Evolutionary conservation across 2,329 filamentous ascomycete species (phyloP).

Genomic region (Pseudonectria foliicola): DNA sequence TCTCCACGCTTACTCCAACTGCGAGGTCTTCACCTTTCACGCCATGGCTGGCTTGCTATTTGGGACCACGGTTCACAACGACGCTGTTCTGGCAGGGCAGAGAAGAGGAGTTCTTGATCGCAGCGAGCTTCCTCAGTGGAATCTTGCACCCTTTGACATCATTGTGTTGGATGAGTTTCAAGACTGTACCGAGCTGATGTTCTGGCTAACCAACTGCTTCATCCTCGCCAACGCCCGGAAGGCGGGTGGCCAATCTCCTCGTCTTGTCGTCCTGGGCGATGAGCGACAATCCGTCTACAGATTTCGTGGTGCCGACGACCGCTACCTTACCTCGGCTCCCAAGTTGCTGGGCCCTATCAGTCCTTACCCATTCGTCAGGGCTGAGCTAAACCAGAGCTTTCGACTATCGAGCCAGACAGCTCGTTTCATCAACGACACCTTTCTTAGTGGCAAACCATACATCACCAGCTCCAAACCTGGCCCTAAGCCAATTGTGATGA

Average conservation of each 20-base stretch:
- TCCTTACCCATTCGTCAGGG: conserved; percentile 13
- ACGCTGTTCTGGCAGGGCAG: conserved; percentile 9
- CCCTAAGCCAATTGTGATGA: conserved; percentile 20
- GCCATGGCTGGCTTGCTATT: conserved; percentile 18
- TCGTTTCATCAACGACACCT: conserved; percentile 21
- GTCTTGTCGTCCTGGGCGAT: conserved; percentile 23
- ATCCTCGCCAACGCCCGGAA: conserved; percentile 14
- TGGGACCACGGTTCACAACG: conserved; percentile 7
- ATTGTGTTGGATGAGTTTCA: conserved; percentile 27
- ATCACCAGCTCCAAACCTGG: conserved; percentile 23
- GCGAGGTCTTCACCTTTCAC: conserved; percentile 22
- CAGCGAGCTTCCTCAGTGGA: conserved; percentile 14
- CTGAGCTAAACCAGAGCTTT: conserved; percentile 20
- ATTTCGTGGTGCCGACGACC: conserved; percentile 22
- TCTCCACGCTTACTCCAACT: conserved; percentile 11
- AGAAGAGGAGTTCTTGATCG: conserved; percentile 2
- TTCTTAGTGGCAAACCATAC: conserved; percentile 19
- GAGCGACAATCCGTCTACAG: conserved; percentile 24
- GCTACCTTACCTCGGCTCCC: conserved; percentile 20
- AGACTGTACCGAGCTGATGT: conserved; percentile 22
- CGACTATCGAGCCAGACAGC: conserved; percentile 17
- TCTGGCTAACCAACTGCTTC: conserved; percentile 21
- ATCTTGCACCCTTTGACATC: conserved; percentile 20
- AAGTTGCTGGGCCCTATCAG: conserved; percentile 13
- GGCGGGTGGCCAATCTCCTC: conserved; percentile 9